Conservation (phyloP, 495 filamentous ascomycete species). For the Trichoderma reesei region DNA sequence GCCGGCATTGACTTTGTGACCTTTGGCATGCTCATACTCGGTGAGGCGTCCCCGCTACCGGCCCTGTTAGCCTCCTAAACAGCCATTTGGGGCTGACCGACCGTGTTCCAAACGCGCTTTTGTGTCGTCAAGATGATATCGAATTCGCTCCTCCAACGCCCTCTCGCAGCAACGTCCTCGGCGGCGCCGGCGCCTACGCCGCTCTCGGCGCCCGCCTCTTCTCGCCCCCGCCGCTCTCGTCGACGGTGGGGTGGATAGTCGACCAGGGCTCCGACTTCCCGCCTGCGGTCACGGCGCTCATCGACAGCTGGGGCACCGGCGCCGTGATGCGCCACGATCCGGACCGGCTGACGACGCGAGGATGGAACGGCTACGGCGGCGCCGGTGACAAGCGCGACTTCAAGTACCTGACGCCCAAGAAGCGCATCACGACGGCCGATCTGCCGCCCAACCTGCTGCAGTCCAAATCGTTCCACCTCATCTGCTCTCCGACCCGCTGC, state of each 20-base stretch:
- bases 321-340: constrained; percentile 57
- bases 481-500: constrained; percentile 73
- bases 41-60: constrained; percentile 34
- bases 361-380: constrained; percentile 75
- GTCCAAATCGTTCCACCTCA: constrained; percentile 75
- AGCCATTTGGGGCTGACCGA: neutral
- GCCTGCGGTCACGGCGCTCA: constrained; percentile 43
- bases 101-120: neutral
- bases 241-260: constrained; percentile 75
- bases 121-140: constrained; percentile 65
- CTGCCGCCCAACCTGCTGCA: constrained; percentile 43
- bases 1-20: constrained; percentile 66
- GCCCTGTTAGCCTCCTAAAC: neutral
- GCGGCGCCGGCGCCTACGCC: constrained; percentile 79
- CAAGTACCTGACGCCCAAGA: constrained; percentile 78
- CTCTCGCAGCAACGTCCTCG: constrained; percentile 60
- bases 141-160: constrained; percentile 57
- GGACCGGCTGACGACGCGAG: constrained; percentile 68
- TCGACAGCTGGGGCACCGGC: constrained; percentile 64
- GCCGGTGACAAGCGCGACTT: constrained; percentile 53
- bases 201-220: constrained; percentile 84
- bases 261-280: constrained; percentile 88
- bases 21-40: constrained; percentile 93
- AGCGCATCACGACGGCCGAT: constrained; percentile 50
- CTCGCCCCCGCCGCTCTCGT: constrained; percentile 50